These are phyloP conservation scores for Pezicula rhizophila DNA, from an alignment of 2,329 filamentous ascomycete genomes.

Conservation along the genomic window DNA sequence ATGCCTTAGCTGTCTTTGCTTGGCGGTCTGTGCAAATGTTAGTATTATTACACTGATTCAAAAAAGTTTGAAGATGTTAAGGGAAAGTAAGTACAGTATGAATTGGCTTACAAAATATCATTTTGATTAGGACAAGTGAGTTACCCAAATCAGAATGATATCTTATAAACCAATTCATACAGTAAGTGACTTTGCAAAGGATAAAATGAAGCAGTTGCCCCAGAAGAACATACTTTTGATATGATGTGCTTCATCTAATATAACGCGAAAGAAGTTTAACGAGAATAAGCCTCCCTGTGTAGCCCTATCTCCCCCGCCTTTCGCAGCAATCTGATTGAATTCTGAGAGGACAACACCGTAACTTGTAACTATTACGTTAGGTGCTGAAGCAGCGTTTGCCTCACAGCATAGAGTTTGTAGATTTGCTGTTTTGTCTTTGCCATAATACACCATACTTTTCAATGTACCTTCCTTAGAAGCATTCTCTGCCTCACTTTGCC, in stretches of 20 bases:
- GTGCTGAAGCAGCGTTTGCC: conserved; percentile 67
- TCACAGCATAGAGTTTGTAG: conserved; percentile 72
- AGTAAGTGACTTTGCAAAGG: too few relatives aligned
- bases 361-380: conserved; percentile 89
- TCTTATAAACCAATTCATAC: too few relatives aligned
- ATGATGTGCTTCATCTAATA: conserved; percentile 89
- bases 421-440: conserved; percentile 74
- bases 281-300: conserved; percentile 76
- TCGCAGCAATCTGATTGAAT: conserved; percentile 67
- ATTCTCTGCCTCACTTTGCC: conserved; percentile 91
- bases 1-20: conserved; percentile 91
- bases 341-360: conserved; percentile 91
- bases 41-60: background rate
- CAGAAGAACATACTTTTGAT: conserved; percentile 58
- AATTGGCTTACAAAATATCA: too few relatives aligned
- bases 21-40: conserved; percentile 43
- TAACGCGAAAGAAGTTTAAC: conserved; percentile 88
- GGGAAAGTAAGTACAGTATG: too few relatives aligned
- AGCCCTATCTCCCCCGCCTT: conserved; percentile 59
- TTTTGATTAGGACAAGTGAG: too few relatives aligned
- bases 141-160: too few relatives aligned
- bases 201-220: too few relatives aligned
- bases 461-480: conserved; percentile 79
- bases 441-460: conserved; percentile 87
- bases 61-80: background rate